Percentiles rank a stretch among this genome's conserved stretches.
phyloP scores from a whole-genome alignment of 2,329 filamentous ascomycete genomes.

The Chaetomiaceae sp. region DNA sequence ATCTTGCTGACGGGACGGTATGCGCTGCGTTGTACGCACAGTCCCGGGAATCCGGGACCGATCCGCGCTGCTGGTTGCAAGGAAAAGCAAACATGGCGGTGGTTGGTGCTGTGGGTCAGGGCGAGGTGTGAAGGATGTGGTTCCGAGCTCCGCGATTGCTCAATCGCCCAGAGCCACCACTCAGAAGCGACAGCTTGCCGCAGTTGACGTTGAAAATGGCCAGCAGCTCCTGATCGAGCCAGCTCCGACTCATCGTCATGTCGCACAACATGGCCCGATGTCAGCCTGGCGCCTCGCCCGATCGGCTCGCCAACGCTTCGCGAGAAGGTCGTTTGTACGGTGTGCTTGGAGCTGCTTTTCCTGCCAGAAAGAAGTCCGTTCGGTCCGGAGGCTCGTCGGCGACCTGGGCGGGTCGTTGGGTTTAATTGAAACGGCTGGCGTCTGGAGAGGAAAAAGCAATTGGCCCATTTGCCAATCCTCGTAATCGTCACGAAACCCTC shows the following conservation, averaged over 20 bases:
- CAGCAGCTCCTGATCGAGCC: not conserved
- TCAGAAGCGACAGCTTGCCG: slow-evolving; percentile 7
- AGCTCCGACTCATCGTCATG: not conserved
- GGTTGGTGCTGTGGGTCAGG: not conserved
- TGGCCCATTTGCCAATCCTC: too few relatives aligned
- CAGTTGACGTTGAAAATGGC: not conserved
- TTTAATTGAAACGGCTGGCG: too few relatives aligned
- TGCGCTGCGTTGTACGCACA: not conserved
- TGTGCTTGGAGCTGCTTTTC: too few relatives aligned
- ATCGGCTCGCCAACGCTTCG: not conserved
- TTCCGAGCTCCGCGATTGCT: slow-evolving; percentile 13
- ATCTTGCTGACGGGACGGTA: too few relatives aligned
- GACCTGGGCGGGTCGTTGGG: too few relatives aligned
- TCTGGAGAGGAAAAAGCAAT: too few relatives aligned
- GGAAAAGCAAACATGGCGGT: slow-evolving; percentile 5
- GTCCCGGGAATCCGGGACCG: not conserved
- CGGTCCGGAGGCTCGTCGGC: too few relatives aligned
- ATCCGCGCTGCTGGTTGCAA: not conserved
- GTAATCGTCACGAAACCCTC: too few relatives aligned
- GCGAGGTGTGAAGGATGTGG: not conserved
- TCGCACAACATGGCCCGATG: slow-evolving; percentile 2
- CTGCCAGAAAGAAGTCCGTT: too few relatives aligned
- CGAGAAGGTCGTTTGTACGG: too few relatives aligned
- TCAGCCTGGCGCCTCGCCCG: not conserved
- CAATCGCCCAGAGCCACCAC: slow-evolving; percentile 7